Percentiles rank a stretch among this genome's conserved stretches.
Conservation (phyloP, 441 rosid species). For the Raphanus hybrid region DNA sequence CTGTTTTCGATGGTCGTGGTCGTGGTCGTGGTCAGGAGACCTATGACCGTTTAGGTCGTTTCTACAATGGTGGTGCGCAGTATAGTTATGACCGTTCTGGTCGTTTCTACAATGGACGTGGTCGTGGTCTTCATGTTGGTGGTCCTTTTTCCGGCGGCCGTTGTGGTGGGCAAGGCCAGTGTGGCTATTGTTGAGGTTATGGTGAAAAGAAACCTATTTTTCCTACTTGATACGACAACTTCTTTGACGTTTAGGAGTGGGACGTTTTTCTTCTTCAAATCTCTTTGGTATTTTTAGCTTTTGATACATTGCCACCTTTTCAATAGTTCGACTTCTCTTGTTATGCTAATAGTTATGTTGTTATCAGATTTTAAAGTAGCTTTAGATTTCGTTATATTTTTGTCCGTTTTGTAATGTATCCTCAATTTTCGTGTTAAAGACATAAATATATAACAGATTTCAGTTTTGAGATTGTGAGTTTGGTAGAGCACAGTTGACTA, state of each 20-base stretch:
- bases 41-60: background rate
- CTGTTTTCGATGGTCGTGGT: background rate
- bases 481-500: background rate
- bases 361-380: too few species aligned
- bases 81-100: background rate
- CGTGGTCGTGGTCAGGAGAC: background rate
- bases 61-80: background rate
- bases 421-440: background rate
- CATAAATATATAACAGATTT: background rate
- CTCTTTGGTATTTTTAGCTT: background rate
- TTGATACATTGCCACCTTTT: background rate
- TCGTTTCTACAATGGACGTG: background rate
- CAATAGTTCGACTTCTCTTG: background rate
- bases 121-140: background rate
- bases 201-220: background rate
- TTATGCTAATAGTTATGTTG: background rate
- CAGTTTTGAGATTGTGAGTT: background rate
- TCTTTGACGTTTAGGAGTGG: background rate
- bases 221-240: background rate
- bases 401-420: background rate
- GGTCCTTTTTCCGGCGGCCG: constrained; percentile 8
- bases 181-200: background rate
- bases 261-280: too few species aligned
- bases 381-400: too few species aligned
- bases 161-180: constrained; percentile 13